phyloP scores from a whole-genome alignment of 257 asterid genomes.

The Solanum appendiculatum region DNA sequence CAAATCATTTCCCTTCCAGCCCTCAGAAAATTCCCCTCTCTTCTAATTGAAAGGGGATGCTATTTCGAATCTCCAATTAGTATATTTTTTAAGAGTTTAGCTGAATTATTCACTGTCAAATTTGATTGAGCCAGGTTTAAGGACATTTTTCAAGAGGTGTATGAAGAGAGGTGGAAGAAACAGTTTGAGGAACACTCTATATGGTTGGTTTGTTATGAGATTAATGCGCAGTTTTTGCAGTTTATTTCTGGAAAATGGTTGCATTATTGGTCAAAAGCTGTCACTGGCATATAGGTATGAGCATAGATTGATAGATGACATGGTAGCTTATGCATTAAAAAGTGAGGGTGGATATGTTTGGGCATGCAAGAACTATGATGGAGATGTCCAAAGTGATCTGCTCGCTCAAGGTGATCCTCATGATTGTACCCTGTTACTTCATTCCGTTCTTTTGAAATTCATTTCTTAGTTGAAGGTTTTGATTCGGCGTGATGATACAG shows the following conservation, averaged over 20 bases:
- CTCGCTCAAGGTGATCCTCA: constrained; percentile 78
- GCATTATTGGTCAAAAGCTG: not conserved
- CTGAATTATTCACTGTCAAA: not conserved
- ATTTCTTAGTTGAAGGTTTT: not conserved
- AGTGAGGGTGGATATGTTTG: constrained; percentile 95
- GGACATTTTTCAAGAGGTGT: constrained; percentile 90
- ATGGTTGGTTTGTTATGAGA: constrained; percentile 38
- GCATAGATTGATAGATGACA: constrained; percentile 94
- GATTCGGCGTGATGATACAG: not conserved
- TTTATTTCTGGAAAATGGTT: not conserved
- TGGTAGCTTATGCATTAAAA: constrained; percentile 92
- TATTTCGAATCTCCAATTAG: not conserved
- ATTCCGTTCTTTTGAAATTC: not conserved
- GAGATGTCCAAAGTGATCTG: constrained; percentile 94
- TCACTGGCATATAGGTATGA: constrained; percentile 54
- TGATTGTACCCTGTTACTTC: not conserved
- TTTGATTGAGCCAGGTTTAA: constrained; percentile 41
- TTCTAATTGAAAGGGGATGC: not conserved
- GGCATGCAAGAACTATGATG: constrained; percentile 97
- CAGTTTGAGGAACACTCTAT: constrained; percentile 76
- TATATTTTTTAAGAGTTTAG: not conserved
- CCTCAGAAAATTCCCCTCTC: not conserved
- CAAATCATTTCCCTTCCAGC: not conserved
- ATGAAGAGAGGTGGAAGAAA: constrained; percentile 71
- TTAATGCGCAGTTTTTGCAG: not conserved